A percentile compares a stretch with the other conserved stretches of the same genome.
Conservation (phyloP, 306 rosid species). For the Pyrus betulifolia region DNA sequence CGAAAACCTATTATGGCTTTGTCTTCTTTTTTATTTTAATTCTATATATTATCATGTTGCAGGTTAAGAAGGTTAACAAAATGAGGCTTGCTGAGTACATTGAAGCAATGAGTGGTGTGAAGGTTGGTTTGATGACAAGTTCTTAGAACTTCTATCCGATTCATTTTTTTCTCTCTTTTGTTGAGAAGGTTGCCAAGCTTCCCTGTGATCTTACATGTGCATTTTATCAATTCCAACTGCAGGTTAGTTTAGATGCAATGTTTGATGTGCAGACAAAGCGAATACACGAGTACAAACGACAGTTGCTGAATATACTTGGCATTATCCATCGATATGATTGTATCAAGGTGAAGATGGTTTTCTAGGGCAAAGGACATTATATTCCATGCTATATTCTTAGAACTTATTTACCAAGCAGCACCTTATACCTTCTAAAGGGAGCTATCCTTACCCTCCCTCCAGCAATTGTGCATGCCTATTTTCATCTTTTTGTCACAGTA, state of each 20-base stretch:
- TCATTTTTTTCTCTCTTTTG: not conserved
- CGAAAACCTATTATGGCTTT: not conserved
- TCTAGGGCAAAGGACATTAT: constrained; percentile 4
- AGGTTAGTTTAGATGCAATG: constrained; percentile 81
- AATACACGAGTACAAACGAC: constrained; percentile 74
- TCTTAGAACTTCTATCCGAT: constrained; percentile 1
- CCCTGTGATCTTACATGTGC: constrained; percentile 6
- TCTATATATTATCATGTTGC: constrained; percentile 8
- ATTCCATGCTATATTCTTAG: not conserved
- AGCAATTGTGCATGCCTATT: not conserved
- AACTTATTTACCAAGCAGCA: not conserved
- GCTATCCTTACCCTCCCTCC: not conserved
- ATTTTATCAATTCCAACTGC: constrained; percentile 20
- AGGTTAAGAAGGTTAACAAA: constrained; percentile 67
- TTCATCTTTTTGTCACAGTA: not conserved
- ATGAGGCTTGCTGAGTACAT: constrained; percentile 72
- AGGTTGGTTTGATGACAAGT: constrained; percentile 44
- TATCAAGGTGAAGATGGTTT: constrained; percentile 46
- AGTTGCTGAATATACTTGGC: constrained; percentile 64
- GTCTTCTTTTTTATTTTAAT: not conserved
- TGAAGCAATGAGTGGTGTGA: constrained; percentile 63
- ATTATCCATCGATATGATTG: constrained; percentile 69
- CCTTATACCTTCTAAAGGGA: not conserved
- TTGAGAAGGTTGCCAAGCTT: not conserved
- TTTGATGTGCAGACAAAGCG: constrained; percentile 80